A percentile compares a stretch with the other conserved stretches of the same genome.
phyloP scores from a whole-genome alignment of 2,329 filamentous ascomycete species.

The Aspergillus pseudotamarii region DNA sequence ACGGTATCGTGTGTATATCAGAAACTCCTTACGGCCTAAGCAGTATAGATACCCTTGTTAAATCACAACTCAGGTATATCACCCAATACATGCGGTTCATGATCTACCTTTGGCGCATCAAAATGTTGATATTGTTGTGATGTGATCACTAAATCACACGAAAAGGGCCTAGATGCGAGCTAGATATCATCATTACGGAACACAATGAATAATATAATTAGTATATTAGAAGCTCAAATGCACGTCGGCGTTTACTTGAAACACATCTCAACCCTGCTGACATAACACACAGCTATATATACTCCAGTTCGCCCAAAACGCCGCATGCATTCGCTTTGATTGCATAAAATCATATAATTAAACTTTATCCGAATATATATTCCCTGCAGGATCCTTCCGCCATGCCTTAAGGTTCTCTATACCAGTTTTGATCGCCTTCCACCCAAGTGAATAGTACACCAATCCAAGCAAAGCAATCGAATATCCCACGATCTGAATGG shows the following conservation, averaged over 20 bases:
- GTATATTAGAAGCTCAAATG: neutral
- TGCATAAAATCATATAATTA: neutral
- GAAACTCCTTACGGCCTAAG: too few species aligned
- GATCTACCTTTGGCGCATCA: too few species aligned
- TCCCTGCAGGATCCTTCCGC: neutral
- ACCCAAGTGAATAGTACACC: conserved; percentile 66
- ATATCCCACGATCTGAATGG: conserved; percentile 75
- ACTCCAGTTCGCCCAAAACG: neutral
- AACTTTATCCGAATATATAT: neutral
- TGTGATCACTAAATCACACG: too few species aligned
- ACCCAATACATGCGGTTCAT: too few species aligned
- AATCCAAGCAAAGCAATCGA: conserved; percentile 66
- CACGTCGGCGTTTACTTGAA: neutral
- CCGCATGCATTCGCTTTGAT: neutral
- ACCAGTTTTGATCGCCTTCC: conserved; percentile 62
- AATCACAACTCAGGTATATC: too few species aligned
- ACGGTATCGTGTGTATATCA: too few species aligned
- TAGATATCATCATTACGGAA: too few species aligned
- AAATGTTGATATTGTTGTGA: too few species aligned
- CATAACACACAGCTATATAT: neutral
- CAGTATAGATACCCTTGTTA: too few species aligned
- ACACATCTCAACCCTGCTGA: neutral
- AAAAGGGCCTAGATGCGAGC: too few species aligned
- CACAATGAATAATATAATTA: neutral
- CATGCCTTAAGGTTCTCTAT: neutral